These are phyloP conservation scores for Acacia concinna DNA, from an alignment of 331 rosid species.

Conservation along the genomic window DNA sequence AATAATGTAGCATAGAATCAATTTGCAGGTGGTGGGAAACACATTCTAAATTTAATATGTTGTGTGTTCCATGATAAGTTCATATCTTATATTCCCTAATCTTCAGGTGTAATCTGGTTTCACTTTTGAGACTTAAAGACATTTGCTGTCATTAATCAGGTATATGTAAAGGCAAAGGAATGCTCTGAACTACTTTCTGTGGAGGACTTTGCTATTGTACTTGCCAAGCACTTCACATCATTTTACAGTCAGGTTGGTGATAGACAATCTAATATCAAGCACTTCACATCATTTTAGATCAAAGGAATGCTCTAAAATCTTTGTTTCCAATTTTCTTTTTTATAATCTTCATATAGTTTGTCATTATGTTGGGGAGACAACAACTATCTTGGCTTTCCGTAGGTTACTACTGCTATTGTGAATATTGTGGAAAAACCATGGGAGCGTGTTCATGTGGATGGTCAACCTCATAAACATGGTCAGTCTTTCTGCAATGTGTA, in stretches of 20 bases:
- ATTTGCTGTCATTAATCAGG: conserved; percentile 64
- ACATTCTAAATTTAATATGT: not conserved
- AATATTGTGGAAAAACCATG: conserved; percentile 91
- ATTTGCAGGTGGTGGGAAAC: not conserved
- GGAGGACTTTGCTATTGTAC: conserved; percentile 77
- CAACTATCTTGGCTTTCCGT: conserved; percentile 19
- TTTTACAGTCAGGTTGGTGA: conserved; percentile 68
- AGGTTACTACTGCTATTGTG: conserved; percentile 79
- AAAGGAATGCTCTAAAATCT: not conserved
- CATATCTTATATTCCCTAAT: conserved; percentile 14
- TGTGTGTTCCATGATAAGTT: conserved; percentile 2
- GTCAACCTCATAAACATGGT: conserved; percentile 85
- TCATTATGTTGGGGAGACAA: conserved; percentile 2
- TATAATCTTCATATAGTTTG: not conserved
- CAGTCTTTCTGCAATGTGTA: conserved; percentile 37
- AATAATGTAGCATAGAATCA: conserved; percentile 17
- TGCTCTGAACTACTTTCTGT: conserved; percentile 60
- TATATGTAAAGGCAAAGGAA: conserved; percentile 89
- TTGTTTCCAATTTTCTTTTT: not conserved
- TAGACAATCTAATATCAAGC: conserved; percentile 11
- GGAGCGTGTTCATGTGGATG: conserved; percentile 74
- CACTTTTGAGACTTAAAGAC: conserved; percentile 11
- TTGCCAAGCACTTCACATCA: conserved; percentile 83
- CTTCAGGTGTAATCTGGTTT: conserved; percentile 16
- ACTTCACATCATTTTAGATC: not conserved